Evolutionary conservation across 2,329 filamentous ascomycete genomes (phyloP), one percentile per base, ranked within the genome.

Genomic region (Anisogramma anomala): DNA sequence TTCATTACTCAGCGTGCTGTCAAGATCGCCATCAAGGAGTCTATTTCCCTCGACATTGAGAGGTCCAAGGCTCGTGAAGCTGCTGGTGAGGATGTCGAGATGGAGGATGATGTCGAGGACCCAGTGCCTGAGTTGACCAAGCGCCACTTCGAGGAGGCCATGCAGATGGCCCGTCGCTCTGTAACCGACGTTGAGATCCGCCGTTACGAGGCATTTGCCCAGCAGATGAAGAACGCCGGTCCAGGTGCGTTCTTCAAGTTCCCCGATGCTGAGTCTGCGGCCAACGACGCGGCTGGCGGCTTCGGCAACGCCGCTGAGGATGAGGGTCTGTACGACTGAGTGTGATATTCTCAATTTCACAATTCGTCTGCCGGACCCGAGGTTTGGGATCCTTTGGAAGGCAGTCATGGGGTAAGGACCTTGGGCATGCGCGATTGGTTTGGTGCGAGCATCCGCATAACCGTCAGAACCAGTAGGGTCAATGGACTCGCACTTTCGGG

Each of bases 21-120:
- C 72, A 98, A 98, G 79, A 81, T 96, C 58, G 91, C 91, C 54
- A 98, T 98, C 71, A 98, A 98, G 77, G 82, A 98, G 70, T 80
- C 89, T 22, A 98, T 98, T 55, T 71, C 79, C 14, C 60, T 74
- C 34, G 89, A 96, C 48, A 96, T 98, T 53, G 84, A 94, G 67
- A 84, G 85, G 53, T 72, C 74, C 58, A 94, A 94, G 77, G 82
- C 82, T 56, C 86, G 84, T 43, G 89, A 94, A 68, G 88, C 83
- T 48, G 73, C 81, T 52, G 85, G 84, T 46, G 83, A 86, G 56
- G 82, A 84, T 54, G 70, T 79, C 49, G 81, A 84, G 54, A 89
- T 93, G 77, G 82, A 85, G 33, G 84, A 91, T 51, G 83, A 85
- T 34, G 75, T 64, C 33, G 89, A 96, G 62, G 91, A 98, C 57